Evolutionary conservation across 805 yeast genomes (phyloP).

Genomic region (Cyberlindnera samutprakarnensis): DNA sequence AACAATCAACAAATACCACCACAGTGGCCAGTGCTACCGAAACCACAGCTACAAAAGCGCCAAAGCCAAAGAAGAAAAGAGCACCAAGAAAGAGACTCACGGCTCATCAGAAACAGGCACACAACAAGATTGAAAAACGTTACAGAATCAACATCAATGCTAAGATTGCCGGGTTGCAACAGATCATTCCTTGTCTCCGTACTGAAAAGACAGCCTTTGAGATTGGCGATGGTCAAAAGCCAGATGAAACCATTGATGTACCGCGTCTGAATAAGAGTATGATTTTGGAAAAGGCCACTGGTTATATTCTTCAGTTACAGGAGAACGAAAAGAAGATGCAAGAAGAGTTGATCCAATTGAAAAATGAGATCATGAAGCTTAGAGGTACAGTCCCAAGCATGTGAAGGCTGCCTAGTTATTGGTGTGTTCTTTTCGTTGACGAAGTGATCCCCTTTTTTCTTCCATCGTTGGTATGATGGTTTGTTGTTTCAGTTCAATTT

Average conservation of each 20-base stretch:
- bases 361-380: conserved; percentile 19
- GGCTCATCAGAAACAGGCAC: conserved; percentile 59
- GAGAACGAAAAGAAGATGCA: conserved; percentile 35
- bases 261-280: conserved; percentile 55
- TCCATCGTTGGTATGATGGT: too few relatives aligned
- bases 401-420: too few relatives aligned
- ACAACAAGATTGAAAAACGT: conserved; percentile 64
- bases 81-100: conserved; percentile 50
- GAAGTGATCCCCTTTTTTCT: too few relatives aligned
- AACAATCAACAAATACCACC: too few relatives aligned
- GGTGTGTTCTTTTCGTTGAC: too few relatives aligned
- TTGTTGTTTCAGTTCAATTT: too few relatives aligned
- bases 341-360: conserved; percentile 24
- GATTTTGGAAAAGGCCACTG: conserved; percentile 63
- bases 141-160: conserved; percentile 67
- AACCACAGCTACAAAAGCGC: conserved; percentile 4
- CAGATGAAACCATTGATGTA: conserved; percentile 12
- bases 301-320: conserved; percentile 48
- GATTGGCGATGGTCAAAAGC: conserved; percentile 22
- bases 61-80: conserved; percentile 34
- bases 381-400: too few relatives aligned
- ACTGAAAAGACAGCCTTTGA: conserved; percentile 57
- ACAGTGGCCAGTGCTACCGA: too few relatives aligned
- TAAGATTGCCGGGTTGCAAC: conserved; percentile 60
- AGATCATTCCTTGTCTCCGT: conserved; percentile 61